Base-by-base conservation (phyloP, 129 eudicot genomes). In the Centrapalus pauciflorus region DNA sequence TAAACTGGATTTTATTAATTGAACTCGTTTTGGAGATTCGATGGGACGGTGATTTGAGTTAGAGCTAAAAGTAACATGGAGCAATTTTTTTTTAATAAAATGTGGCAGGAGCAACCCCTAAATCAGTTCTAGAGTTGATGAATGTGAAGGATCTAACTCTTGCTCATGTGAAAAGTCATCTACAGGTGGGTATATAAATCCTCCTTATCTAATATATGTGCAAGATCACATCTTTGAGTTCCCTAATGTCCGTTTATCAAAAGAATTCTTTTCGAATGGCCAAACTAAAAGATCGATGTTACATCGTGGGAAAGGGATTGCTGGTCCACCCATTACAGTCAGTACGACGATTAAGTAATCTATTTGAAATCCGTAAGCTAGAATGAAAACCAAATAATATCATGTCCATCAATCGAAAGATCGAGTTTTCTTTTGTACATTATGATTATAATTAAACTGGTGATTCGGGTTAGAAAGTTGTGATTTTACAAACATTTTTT, bases 81-180 rank as follows among this genome's bases (percentile, higher is more conserved):
- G 45, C 20, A 60, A 21, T 4, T 50, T 50, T 49, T 54, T 45
- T n/a, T n/a, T n/a, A n/a, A 16, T 25, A 30, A 41, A 63, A 24
- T 43, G 37, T 34, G 61, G 29, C 88, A 91, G 97, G 97, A 77
- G 97, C 97, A 65, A 91, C 97, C 7, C 97, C 97, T 64, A 91
- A 91, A 72, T 91, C 97, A 5, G 97, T 91, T 43, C 69, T 91
- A 17, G 97, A 91, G 86, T 58, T 91, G 69, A 91, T 91, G 97
- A 85, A 91, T 77, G 96, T 91, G 78, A 91, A 87, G 66, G 97
- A 91, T 85, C 90, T 91, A 61, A 91, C 97, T 63, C 88, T 91
- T 68, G 97, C 97, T 70, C 97, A 91, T 69, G 97, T 91, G 58
- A 91, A 91, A 81, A 87, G 96, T 72, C 97, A 91, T 54, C 74